phyloP scores from a whole-genome alignment of 2,329 filamentous ascomycete species.

The Bipolaris bicolor region DNA sequence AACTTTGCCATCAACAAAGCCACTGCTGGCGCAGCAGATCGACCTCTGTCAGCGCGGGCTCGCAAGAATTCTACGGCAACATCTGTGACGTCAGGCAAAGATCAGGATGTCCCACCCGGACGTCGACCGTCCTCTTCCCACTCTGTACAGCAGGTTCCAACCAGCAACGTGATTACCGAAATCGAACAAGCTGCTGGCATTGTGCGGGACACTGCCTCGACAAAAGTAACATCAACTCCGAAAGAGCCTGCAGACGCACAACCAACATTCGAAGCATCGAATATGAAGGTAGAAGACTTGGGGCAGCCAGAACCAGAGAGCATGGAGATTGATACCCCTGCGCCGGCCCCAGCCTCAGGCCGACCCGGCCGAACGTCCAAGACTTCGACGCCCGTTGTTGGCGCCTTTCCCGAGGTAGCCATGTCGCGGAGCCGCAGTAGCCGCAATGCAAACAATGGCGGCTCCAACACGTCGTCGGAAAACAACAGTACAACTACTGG shows the following conservation, averaged over 20 bases:
- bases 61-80: constrained; percentile 70
- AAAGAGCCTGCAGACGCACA: constrained; percentile 38
- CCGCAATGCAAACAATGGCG: constrained; percentile 48
- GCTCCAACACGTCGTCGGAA: constrained; percentile 46
- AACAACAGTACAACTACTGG: constrained; percentile 47
- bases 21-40: constrained; percentile 52
- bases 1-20: constrained; percentile 67
- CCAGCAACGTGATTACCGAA: constrained; percentile 40
- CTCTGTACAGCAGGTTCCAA: constrained; percentile 37
- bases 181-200: constrained; percentile 42
- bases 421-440: constrained; percentile 53
- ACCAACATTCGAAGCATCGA: constrained; percentile 56
- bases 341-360: constrained; percentile 37
- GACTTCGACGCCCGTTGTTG: constrained; percentile 55
- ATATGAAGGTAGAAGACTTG: constrained; percentile 58
- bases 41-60: constrained; percentile 72
- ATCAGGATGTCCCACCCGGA: constrained; percentile 52
- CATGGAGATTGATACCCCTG: constrained; percentile 43
- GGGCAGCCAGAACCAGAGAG: constrained; percentile 53
- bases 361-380: constrained; percentile 54
- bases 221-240: constrained; percentile 37
- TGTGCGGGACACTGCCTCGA: constrained; percentile 30
- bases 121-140: constrained; percentile 48
- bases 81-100: constrained; percentile 53
- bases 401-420: constrained; percentile 51